Base-by-base conservation (phyloP, 2,329 filamentous ascomycete genomes). In the Colletotrichum sp. region DNA sequence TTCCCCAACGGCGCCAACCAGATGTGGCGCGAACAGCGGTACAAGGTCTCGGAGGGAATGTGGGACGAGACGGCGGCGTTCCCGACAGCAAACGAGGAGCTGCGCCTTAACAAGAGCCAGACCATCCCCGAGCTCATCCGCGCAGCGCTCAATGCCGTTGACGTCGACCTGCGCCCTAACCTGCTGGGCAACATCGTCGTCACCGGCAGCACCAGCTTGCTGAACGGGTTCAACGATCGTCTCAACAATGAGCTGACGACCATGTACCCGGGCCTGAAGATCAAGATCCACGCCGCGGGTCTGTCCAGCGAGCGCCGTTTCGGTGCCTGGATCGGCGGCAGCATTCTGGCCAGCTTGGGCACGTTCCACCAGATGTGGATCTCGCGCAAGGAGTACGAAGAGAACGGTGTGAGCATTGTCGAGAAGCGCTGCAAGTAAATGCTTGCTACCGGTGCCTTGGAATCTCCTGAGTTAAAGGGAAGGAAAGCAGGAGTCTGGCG, bases 291-390 rank as follows among this genome's bases (percentile, higher is more conserved):
- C 80, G 95, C 97, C 0, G 94, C 96, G 1, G 95, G 95, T 22
- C 92, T 96, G 80, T 94, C 94, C 1, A 94, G 94, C 48, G 97
- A 99, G 89, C 89, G 97, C 70, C 94, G 96, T 78, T 98, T 98
- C 84, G 96, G 95, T 27, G 93, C 95, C 66, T 99, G 97, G 96
- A 96, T 99, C 79, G 97, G 97, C 62, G 97, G 97, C 61, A 98
- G 96, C 85, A 98, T 99, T 80, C 88, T 99, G 79, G 96, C 95
- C 8, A 98, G 96, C 85, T 85, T 99, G 86, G 97, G 97, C 12
- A 98, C 96, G 16, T 99, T 99, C 87, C 97, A 99, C 87, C 97
- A 99, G 88, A 96, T 99, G 94, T 99, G 97, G 97, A 97, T 99
- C 80, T 96, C 94, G 28, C 95, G 93, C 85, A 98, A 98, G 89